Evolutionary conservation across 2,329 filamentous ascomycete species (phyloP), one percentile per base, ranked within the genome.

Genomic region (Mollisiaceae sp.): DNA sequence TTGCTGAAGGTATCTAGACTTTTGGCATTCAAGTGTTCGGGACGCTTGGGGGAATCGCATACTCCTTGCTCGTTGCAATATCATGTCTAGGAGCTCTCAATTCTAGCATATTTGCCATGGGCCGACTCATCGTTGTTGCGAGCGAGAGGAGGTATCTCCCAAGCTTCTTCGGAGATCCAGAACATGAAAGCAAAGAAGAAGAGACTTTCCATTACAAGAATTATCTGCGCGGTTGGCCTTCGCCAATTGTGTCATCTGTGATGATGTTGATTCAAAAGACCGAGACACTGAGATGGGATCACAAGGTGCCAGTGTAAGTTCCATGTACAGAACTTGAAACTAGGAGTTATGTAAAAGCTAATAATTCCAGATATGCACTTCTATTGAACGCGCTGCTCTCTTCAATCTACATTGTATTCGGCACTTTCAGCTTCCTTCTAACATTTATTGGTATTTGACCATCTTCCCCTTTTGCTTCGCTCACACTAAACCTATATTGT

Each of bases 281-380:
- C 11, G 50, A 54, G 50, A 54, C 50, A 15, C 22, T 54, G 24
- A 54, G 50, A 54, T 54, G 50, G 50, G 50, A 54, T 18, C 50
- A 54, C 32, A 54, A 54, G 50, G 50, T 54, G 50, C 50, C 50
- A 32, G 50, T 54, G 50, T 54, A 35, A 32, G 50, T 54, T 32
- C 18, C 27, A 12, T 5, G 27, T 54, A 9, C 22, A 50, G 45
- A 22, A 4, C 8, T 12, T 50, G 2, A 18, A 4, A 54, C 27
- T 5, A 32, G 15, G 11, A 27, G 22, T 2, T 14, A 54, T 11
- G 27, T 3, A 18, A n/a, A 9, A 32, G 6, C 50, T 54, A 54
- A 54, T 18, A 35, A 32, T n/a, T 32, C 8, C 14, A 54, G 50
- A 54, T 54, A 54, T 54, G 50, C 50, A 5, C 24, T 54, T 1